Evolutionary conservation across 176 grass and related monocot genomes (phyloP).

Genomic region (Saccharum officinarum): DNA sequence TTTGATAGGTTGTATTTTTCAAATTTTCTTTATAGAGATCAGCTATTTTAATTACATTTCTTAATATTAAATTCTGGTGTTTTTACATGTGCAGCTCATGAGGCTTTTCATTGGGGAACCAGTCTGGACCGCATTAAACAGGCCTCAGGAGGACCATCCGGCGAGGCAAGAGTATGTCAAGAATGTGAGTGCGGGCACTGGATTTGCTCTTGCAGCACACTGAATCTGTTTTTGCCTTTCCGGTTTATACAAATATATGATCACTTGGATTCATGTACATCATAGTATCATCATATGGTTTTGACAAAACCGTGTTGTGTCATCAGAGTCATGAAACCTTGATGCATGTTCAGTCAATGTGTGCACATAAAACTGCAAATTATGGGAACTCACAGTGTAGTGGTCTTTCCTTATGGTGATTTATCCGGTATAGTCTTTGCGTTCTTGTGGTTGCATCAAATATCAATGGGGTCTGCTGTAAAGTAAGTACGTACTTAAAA

Average conservation of each 20-base stretch:
- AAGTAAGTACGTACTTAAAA: too few species aligned
- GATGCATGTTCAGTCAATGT: not conserved
- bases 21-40: not conserved
- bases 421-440: not conserved
- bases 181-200: conserved; percentile 51
- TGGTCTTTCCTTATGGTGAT: not conserved
- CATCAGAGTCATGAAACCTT: not conserved
- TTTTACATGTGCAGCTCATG: conserved; percentile 63
- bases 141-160: conserved; percentile 85
- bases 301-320: not conserved
- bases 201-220: conserved; percentile 68
- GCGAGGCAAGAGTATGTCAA: conserved; percentile 77
- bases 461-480: too few species aligned
- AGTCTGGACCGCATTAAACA: conserved; percentile 74
- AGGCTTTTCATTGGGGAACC: conserved; percentile 83
- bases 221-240: not conserved
- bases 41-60: not conserved
- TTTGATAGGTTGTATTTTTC: not conserved
- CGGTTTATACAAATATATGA: not conserved
- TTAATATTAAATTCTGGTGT: not conserved
- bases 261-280: not conserved
- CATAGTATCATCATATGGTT: not conserved
- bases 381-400: not conserved
- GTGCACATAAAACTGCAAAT: not conserved
- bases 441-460: not conserved